phyloP scores from a whole-genome alignment of 2,329 filamentous ascomycete species.

The Chaetomium strumarium region DNA sequence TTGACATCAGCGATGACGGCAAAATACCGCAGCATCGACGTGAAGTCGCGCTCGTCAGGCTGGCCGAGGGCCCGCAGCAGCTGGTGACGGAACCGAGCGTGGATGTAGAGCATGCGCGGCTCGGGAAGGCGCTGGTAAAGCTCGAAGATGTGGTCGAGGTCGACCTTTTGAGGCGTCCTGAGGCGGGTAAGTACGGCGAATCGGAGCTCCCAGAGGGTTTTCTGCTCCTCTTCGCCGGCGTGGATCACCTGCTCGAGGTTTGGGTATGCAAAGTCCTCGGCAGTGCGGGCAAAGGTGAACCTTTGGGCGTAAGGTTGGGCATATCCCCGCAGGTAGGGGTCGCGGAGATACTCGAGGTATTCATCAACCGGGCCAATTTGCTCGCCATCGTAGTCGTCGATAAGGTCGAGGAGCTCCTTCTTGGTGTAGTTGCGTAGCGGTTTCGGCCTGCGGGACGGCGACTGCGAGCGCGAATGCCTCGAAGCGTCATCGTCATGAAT shows the following conservation, averaged over 20 bases:
- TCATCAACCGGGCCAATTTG: slow-evolving; percentile 43
- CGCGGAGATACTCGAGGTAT: slow-evolving; percentile 45
- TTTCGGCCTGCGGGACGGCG: neutral
- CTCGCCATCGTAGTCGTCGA: slow-evolving; percentile 45
- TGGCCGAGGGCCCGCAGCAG: slow-evolving; percentile 65
- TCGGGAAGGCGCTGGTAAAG: slow-evolving; percentile 47
- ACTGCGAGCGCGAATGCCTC: neutral
- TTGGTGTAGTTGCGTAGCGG: slow-evolving; percentile 23
- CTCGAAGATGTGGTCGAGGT: slow-evolving; percentile 42
- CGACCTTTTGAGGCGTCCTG: slow-evolving; percentile 36
- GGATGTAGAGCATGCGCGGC: slow-evolving; percentile 46
- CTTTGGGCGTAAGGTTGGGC: slow-evolving; percentile 45
- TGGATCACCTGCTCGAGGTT: slow-evolving; percentile 36
- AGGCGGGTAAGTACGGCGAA: slow-evolving; percentile 37
- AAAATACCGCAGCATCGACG: slow-evolving; percentile 75
- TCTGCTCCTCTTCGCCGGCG: slow-evolving; percentile 32
- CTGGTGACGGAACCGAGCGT: slow-evolving; percentile 49
- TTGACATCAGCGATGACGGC: slow-evolving; percentile 79
- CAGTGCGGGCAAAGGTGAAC: slow-evolving; percentile 44
- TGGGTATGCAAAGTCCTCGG: slow-evolving; percentile 44
- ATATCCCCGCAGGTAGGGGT: slow-evolving; percentile 50
- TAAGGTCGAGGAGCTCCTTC: slow-evolving; percentile 46
- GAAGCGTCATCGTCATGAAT: neutral
- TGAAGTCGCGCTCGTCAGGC: slow-evolving; percentile 49
- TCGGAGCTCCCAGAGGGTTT: slow-evolving; percentile 36